Base-by-base conservation (phyloP, 164 flowering plant genomes). In the Vitis labrusca region DNA sequence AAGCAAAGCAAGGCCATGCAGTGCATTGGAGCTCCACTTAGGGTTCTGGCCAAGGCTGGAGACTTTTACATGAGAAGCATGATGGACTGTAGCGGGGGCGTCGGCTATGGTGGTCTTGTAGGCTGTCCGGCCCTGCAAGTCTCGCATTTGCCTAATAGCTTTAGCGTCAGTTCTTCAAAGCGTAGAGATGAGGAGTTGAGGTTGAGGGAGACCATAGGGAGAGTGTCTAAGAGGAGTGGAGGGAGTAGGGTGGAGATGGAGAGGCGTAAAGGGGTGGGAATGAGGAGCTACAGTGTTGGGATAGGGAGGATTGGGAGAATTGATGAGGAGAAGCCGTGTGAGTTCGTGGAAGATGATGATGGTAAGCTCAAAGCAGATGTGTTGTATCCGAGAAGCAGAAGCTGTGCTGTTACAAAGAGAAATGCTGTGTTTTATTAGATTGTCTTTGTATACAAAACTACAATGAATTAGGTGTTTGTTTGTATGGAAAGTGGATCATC, bases 31-130 rank as follows among this genome's bases (percentile, higher is more conserved):
- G 82, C 85, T 32, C 85, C 91, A 29, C 1, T 79, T 11, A 78
- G 79, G 61, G 61, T 75, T 13, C 76, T 88, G 2, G 30, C 63
- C 65, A 82, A 32, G 64, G 85, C 80, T 0, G 66, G 82, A 63
- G 84, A 83, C 30, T 67, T 83, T 2, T 88, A 88, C 78, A 67
- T 85, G 19, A 57, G 37, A 8, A 70, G 84, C 77, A 50, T 85
- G 72, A 67, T 65, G 8, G 69, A 70, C 0, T 85, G 85, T 32
- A 72, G 83, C 15, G 78, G 78, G 0, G 66, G 67, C 13, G 63
- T 75, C 15, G 50, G 64, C 15, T 14, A 73, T 53, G 77, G 77
- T 0, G 51, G 54, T 49, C 49, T 17, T 1, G 50, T 68, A 63
- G 73, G 73, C 29, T 56, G 65, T 19, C 77, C 80, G 1, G 16